Base-by-base conservation (phyloP, 495 filamentous ascomycete genomes). In the Massariosphaeria phaeospora region DNA sequence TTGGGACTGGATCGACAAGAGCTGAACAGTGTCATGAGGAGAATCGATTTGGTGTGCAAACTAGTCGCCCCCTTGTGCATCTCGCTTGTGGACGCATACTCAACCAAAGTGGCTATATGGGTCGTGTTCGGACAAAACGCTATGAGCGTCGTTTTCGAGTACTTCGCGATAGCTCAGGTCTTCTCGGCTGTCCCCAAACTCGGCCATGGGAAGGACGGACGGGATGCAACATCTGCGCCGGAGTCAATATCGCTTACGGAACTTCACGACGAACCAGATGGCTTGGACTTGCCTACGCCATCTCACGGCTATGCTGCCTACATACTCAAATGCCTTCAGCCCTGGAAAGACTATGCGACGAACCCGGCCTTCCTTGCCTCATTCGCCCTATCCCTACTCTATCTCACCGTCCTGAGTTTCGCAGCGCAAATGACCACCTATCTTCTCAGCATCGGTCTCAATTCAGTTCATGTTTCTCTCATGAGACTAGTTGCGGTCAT, bases 361-460 rank as follows among this genome's bases (percentile, higher is more conserved):
- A 66, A 69, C 40, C 66, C 50, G 5, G 64, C 61, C 5, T 69
- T 71, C 58, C 62, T 70, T 2, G 64, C 71, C 7, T 76, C 73
- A 2, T 62, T 73, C 36, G 57, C 72, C 24, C 57, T 69, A 8
- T 48, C 64, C 2, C 33, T 75, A 0, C 69, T 75, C 10, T 75
- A 75, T 45, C 56, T 73, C 21, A 75, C 73, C 3, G 73, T 76
- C 2, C 66, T 76, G 0, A 69, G 66, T 31, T 73, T 73, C 41
- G 30, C 44, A 27, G 69, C 63, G 2, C 70, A 70, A 55, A 73
- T 76, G 72, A 61, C 68, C 9, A 72, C 73, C 3, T 75, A 68
- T 40, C 70, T 76, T 2, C 59, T 76, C 9, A 53, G 63, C 2
- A 25, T 61, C 11, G 70, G 70, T 36, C 72, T 69, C 38, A 67